Conservation (phyloP, 805 yeast genomes). For the Blastobotrys chiropterorum region DNA sequence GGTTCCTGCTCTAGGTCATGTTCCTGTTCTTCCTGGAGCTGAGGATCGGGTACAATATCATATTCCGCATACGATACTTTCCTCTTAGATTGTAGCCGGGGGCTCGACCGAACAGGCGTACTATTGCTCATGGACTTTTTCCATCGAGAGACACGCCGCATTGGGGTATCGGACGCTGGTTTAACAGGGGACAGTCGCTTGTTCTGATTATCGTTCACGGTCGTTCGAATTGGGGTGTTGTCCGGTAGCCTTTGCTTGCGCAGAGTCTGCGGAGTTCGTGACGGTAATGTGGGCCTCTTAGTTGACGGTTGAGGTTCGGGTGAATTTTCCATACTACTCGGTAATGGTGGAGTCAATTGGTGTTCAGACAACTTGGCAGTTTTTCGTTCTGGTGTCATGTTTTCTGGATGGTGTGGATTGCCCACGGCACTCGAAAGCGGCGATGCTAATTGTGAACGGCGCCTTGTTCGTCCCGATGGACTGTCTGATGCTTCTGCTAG, state of each 20-base stretch:
- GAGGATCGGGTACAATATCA: background rate
- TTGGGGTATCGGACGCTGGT: background rate
- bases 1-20: background rate
- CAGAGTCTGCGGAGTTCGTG: background rate
- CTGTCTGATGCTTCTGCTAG: background rate
- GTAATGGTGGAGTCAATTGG: background rate
- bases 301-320: background rate
- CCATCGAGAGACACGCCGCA: too few relatives aligned
- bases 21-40: background rate
- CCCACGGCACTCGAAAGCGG: too few relatives aligned
- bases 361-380: background rate
- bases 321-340: background rate
- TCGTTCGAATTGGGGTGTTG: background rate
- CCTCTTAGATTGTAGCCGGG: background rate
- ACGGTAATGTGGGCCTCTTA: background rate
- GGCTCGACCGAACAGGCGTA: background rate
- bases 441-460: too few relatives aligned
- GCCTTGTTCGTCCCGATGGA: background rate
- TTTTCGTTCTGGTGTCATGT: background rate
- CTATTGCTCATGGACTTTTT: too few relatives aligned
- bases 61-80: background rate
- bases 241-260: background rate
- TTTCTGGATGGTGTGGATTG: too few relatives aligned
- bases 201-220: background rate
- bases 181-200: background rate